phyloP scores from a whole-genome alignment of 257 asterid species.

The Nicotiana benthamiana region DNA sequence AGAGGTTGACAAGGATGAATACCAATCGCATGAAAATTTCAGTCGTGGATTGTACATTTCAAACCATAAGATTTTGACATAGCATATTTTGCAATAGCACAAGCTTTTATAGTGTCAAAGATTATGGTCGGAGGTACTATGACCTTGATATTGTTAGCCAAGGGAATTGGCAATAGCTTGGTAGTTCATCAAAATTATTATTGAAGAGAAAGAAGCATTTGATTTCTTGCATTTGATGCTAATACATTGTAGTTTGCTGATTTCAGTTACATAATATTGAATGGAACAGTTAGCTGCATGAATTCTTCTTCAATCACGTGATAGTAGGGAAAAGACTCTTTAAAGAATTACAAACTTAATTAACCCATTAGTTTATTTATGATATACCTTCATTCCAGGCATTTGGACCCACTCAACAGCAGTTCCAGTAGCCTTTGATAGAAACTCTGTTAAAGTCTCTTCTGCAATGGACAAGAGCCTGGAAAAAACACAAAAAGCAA shows the following conservation, averaged over 20 bases:
- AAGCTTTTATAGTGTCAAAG: neutral
- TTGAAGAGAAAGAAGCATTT: neutral
- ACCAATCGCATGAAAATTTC: neutral
- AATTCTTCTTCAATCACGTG: neutral
- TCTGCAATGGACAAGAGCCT: conserved; percentile 97
- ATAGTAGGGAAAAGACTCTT: neutral
- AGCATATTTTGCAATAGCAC: neutral
- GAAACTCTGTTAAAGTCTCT: conserved; percentile 92
- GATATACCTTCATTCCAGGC: conserved; percentile 97
- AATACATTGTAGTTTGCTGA: neutral
- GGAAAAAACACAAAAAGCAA: conserved; percentile 26
- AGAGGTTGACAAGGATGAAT: neutral
- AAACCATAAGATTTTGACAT: neutral
- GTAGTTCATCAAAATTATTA: neutral
- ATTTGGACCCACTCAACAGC: conserved; percentile 99
- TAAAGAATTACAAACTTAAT: neutral
- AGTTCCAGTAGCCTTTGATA: conserved; percentile 94
- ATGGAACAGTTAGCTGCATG: neutral
- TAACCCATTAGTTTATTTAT: neutral
- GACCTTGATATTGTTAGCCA: neutral
- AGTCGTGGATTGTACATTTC: neutral
- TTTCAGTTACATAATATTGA: neutral
- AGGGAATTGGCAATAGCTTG: neutral
- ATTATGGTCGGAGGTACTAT: neutral
- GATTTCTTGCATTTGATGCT: neutral